phyloP scores from a whole-genome alignment of 441 rosid species.

The Lepidium campestre region DNA sequence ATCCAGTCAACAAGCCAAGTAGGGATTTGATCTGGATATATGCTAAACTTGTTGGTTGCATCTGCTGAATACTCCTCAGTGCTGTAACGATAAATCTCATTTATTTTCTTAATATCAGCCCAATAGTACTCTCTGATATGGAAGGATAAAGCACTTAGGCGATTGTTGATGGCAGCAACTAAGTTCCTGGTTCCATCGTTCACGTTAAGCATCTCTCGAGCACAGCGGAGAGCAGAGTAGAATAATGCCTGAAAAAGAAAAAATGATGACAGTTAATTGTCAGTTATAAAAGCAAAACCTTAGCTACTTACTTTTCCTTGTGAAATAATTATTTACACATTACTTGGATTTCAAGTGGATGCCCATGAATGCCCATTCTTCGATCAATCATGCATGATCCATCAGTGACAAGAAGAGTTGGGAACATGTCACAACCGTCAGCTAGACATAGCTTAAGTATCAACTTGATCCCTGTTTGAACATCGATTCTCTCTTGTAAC shows the following conservation, averaged over 20 bases:
- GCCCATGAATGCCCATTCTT: slow-evolving; percentile 96
- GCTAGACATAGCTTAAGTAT: slow-evolving; percentile 70
- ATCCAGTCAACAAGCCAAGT: slow-evolving; percentile 96
- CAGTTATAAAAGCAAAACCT: neutral
- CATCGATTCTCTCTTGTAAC: slow-evolving; percentile 86
- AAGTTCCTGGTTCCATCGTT: slow-evolving; percentile 73
- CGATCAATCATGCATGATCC: slow-evolving; percentile 98
- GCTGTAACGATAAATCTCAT: slow-evolving; percentile 93
- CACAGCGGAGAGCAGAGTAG: slow-evolving; percentile 76
- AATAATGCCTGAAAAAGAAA: slow-evolving; percentile 60
- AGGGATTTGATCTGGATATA: slow-evolving; percentile 95
- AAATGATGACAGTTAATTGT: neutral
- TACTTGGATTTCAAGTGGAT: slow-evolving; percentile 90
- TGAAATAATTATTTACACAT: neutral
- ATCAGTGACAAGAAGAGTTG: slow-evolving; percentile 84
- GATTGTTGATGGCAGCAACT: slow-evolving; percentile 74
- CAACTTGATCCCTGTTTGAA: slow-evolving; percentile 86
- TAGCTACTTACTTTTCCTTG: neutral
- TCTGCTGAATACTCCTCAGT: slow-evolving; percentile 89
- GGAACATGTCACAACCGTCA: slow-evolving; percentile 96
- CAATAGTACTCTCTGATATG: slow-evolving; percentile 91
- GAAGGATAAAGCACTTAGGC: slow-evolving; percentile 84
- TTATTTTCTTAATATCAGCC: slow-evolving; percentile 76
- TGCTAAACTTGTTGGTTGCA: slow-evolving; percentile 88
- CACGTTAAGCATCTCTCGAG: slow-evolving; percentile 81